A percentile compares a stretch with the other conserved stretches of the same genome.
Evolutionary conservation across 441 rosid genomes (phyloP).

Genomic region (Corymbia citriodora): DNA sequence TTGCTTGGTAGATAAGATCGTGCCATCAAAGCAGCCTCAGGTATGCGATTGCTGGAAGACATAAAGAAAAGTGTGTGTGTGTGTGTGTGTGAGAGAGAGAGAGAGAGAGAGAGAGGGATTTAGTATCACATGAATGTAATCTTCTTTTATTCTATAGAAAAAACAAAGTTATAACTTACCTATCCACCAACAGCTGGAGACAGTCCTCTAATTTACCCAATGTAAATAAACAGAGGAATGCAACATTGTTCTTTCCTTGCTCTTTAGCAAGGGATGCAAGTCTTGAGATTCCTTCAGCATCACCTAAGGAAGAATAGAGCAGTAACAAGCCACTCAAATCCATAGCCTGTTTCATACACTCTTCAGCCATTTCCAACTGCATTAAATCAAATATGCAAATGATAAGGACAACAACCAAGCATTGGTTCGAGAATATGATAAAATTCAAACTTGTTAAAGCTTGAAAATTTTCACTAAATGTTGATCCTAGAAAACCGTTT

Average conservation of each 20-base stretch:
- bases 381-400: slow-evolving; percentile 3
- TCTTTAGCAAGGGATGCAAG: slow-evolving; percentile 84
- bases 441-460: not conserved
- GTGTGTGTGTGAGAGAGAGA: not conserved
- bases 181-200: slow-evolving; percentile 85
- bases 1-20: slow-evolving; percentile 96
- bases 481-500: not conserved
- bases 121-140: not conserved
- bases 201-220: slow-evolving; percentile 92
- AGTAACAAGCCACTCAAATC: slow-evolving; percentile 92
- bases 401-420: not conserved
- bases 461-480: not conserved
- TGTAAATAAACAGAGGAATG: slow-evolving; percentile 87
- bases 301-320: slow-evolving; percentile 92
- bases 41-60: slow-evolving; percentile 85
- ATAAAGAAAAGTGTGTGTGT: not conserved
- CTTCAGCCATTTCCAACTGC: slow-evolving; percentile 98
- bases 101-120: not conserved
- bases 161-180: slow-evolving; percentile 31
- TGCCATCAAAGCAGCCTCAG: slow-evolving; percentile 99
- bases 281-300: slow-evolving; percentile 77
- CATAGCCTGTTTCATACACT: slow-evolving; percentile 82
- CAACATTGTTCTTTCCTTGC: slow-evolving; percentile 92
- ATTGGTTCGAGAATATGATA: not conserved
- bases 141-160: not conserved